Evolutionary conservation across 2,329 filamentous ascomycete species (phyloP).

Genomic region (Xylaria sp.): DNA sequence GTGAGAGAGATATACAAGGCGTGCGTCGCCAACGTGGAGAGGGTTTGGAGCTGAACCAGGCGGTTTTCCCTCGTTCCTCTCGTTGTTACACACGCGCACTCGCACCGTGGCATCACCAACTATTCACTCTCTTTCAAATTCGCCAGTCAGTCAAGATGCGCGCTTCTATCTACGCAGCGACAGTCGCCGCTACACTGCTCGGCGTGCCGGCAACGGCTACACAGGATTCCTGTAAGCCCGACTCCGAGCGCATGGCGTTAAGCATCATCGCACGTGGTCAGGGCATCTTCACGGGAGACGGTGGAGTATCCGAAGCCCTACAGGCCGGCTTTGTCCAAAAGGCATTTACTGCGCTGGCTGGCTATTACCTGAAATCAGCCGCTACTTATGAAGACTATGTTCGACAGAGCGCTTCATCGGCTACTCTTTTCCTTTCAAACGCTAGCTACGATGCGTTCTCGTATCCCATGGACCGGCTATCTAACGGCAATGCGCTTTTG

Average conservation of each 20-base stretch:
- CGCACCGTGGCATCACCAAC: neutral
- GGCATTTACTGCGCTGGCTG: conserved; percentile 45
- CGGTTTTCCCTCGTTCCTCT: conserved; percentile 9
- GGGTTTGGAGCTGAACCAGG: neutral
- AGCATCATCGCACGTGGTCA: conserved; percentile 51
- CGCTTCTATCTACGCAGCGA: conserved; percentile 29
- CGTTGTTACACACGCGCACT: neutral
- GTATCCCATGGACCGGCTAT: conserved; percentile 50
- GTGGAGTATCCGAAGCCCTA: conserved; percentile 47
- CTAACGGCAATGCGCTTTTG: conserved; percentile 48
- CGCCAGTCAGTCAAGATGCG: conserved; percentile 37
- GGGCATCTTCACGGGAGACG: conserved; percentile 49
- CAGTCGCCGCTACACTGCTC: conserved; percentile 35
- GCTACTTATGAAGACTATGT: conserved; percentile 42
- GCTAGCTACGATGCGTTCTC: conserved; percentile 44
- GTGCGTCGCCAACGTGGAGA: conserved; percentile 16
- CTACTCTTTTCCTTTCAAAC: conserved; percentile 45
- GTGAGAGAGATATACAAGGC: conserved; percentile 25
- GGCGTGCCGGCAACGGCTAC: conserved; percentile 23
- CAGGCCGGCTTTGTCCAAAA: conserved; percentile 51
- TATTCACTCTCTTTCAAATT: conserved; percentile 1
- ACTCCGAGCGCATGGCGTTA: conserved; percentile 48
- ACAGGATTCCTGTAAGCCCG: conserved; percentile 4
- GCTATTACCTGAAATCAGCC: conserved; percentile 41
- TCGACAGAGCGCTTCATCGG: conserved; percentile 44